Conservation (phyloP, 306 rosid genomes). For the Hippophae rhamnoides region DNA sequence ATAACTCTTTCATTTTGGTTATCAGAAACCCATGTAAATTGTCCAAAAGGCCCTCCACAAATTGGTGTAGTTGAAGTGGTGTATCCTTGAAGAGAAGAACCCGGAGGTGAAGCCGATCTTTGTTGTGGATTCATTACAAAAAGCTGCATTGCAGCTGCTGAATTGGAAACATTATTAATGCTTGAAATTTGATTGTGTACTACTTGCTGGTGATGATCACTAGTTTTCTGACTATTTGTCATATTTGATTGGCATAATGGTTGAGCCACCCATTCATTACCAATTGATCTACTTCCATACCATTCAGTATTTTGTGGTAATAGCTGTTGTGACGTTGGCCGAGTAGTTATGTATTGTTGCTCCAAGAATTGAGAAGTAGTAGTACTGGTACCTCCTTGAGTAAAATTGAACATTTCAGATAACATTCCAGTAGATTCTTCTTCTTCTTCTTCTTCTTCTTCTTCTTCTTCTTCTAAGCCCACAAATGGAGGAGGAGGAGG, state of each 20-base stretch:
- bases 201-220: constrained; percentile 5
- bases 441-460: constrained; percentile 10
- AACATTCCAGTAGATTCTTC: constrained; percentile 62
- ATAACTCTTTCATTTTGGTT: constrained; percentile 25
- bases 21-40: constrained; percentile 55
- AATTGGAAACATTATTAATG: constrained; percentile 61
- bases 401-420: constrained; percentile 86
- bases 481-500: constrained; percentile 40
- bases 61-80: neutral
- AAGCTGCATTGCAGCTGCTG: constrained; percentile 98
- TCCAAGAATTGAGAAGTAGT: constrained; percentile 35
- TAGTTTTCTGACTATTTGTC: neutral
- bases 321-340: constrained; percentile 27
- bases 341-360: constrained; percentile 23
- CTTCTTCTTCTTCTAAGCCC: constrained; percentile 51
- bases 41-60: constrained; percentile 46
- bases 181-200: constrained; percentile 41
- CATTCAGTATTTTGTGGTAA: constrained; percentile 35
- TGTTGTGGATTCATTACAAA: constrained; percentile 77
- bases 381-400: constrained; percentile 23
- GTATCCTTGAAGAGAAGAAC: constrained; percentile 33
- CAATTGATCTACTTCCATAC: constrained; percentile 49
- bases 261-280: constrained; percentile 31
- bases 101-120: constrained; percentile 63
- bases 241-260: constrained; percentile 39